phyloP scores from a whole-genome alignment of 345 rosid species.

The Eucalyptus pauciflora region DNA sequence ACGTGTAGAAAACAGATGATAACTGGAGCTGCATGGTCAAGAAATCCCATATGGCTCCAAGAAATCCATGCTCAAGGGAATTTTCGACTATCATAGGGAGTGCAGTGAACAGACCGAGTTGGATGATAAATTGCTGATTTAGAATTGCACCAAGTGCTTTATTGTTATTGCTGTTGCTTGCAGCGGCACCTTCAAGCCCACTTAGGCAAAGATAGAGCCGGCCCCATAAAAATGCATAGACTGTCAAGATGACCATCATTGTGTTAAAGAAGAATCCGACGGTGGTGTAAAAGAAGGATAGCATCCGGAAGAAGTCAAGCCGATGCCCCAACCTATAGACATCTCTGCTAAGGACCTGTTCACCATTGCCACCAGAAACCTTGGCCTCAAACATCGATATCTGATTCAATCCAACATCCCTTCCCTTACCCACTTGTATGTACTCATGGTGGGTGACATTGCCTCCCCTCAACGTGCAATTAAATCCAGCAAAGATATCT shows the following conservation, averaged over 20 bases:
- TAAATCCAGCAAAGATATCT: slow-evolving; percentile 1
- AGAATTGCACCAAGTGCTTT: slow-evolving; percentile 1
- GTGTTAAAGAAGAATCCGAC: slow-evolving; percentile 1
- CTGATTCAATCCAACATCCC: slow-evolving; percentile 1
- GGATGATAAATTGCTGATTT: neutral
- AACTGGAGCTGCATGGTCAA: slow-evolving; percentile 1
- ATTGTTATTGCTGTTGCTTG: neutral
- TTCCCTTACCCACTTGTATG: neutral
- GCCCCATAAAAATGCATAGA: neutral
- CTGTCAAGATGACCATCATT: neutral
- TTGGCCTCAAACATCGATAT: slow-evolving; percentile 1
- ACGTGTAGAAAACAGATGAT: neutral
- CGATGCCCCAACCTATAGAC: neutral
- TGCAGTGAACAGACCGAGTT: neutral
- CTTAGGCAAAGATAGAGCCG: neutral
- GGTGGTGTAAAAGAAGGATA: neutral
- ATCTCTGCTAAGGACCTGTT: neutral
- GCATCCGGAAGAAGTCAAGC: slow-evolving; percentile 1
- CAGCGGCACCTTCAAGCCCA: neutral
- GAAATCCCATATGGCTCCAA: slow-evolving; percentile 1
- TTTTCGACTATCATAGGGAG: neutral
- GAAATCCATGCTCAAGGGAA: slow-evolving; percentile 1
- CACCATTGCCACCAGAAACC: neutral
- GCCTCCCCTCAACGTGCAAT: neutral
- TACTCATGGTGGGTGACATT: slow-evolving; percentile 1